A percentile compares a stretch with the other conserved stretches of the same genome.
These are phyloP conservation scores for Durio zibethinus DNA, from an alignment of 345 rosid species.

Conservation along the genomic window DNA sequence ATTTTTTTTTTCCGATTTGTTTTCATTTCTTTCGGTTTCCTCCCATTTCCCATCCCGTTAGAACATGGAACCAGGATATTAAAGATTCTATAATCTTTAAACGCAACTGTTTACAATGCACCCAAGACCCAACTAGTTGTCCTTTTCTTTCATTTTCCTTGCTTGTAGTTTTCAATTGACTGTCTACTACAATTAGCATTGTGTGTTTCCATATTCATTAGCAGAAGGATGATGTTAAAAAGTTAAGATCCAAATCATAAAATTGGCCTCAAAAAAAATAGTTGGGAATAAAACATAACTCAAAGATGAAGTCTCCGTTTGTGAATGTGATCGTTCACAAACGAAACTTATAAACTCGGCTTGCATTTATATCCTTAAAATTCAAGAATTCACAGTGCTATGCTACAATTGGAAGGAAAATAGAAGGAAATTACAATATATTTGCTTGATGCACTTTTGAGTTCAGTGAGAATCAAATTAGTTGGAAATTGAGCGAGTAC, in stretches of 20 bases:
- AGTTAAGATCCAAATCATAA: background rate
- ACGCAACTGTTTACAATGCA: too few species aligned
- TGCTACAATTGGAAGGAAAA: background rate
- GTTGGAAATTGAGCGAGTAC: too few species aligned
- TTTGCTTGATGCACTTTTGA: too few species aligned
- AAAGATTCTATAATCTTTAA: too few species aligned
- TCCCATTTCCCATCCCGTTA: too few species aligned
- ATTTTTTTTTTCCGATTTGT: too few species aligned
- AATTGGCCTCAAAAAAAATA: background rate
- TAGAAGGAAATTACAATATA: background rate
- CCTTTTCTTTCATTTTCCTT: too few species aligned
- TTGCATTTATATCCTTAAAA: background rate
- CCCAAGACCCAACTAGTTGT: too few species aligned
- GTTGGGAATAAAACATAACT: background rate
- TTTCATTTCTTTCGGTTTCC: too few species aligned
- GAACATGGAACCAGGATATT: too few species aligned
- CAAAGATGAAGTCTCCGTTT: background rate
- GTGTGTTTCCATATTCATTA: background rate
- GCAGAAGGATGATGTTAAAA: background rate
- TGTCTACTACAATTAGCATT: background rate
- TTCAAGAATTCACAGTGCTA: background rate
- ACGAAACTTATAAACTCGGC: background rate
- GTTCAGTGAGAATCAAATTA: too few species aligned
- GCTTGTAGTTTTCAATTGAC: too few species aligned
- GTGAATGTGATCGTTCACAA: background rate